A percentile compares a stretch with the other conserved stretches of the same genome.
Conservation (phyloP, 2,329 filamentous ascomycete species). For the Clarireedia paspali region DNA sequence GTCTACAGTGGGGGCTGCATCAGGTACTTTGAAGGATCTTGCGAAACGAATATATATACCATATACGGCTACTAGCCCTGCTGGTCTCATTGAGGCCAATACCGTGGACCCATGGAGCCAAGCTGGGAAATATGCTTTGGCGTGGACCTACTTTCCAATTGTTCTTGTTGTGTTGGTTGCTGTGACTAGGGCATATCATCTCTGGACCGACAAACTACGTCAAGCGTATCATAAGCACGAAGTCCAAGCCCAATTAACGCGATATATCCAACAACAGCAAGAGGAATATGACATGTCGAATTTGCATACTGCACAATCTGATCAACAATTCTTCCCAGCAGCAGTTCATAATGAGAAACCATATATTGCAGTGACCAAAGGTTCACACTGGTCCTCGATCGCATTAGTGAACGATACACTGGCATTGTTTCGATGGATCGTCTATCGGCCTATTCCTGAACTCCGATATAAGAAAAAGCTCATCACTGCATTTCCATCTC, state of each 20-base stretch:
- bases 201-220: slow-evolving; percentile 88
- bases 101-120: slow-evolving; percentile 71
- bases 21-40: slow-evolving; percentile 23
- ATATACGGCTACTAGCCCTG: slow-evolving; percentile 49
- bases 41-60: slow-evolving; percentile 49
- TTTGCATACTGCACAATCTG: slow-evolving; percentile 38
- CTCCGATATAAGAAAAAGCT: slow-evolving; percentile 55
- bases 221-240: slow-evolving; percentile 84
- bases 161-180: slow-evolving; percentile 61
- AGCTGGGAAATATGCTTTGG: slow-evolving; percentile 77
- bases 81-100: slow-evolving; percentile 54
- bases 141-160: slow-evolving; percentile 83
- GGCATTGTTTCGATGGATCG: slow-evolving; percentile 79
- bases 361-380: slow-evolving; percentile 45
- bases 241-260: slow-evolving; percentile 56
- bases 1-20: slow-evolving; percentile 17
- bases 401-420: slow-evolving; percentile 68
- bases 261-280: slow-evolving; percentile 43
- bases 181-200: slow-evolving; percentile 71
- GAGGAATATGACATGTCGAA: slow-evolving; percentile 55
- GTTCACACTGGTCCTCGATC: slow-evolving; percentile 70
- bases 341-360: slow-evolving; percentile 46
- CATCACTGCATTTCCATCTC: slow-evolving; percentile 71
- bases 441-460: slow-evolving; percentile 79
- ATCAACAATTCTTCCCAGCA: slow-evolving; percentile 60